phyloP scores from a whole-genome alignment of 2,329 filamentous ascomycete genomes.

The Penicillium nordicum region DNA sequence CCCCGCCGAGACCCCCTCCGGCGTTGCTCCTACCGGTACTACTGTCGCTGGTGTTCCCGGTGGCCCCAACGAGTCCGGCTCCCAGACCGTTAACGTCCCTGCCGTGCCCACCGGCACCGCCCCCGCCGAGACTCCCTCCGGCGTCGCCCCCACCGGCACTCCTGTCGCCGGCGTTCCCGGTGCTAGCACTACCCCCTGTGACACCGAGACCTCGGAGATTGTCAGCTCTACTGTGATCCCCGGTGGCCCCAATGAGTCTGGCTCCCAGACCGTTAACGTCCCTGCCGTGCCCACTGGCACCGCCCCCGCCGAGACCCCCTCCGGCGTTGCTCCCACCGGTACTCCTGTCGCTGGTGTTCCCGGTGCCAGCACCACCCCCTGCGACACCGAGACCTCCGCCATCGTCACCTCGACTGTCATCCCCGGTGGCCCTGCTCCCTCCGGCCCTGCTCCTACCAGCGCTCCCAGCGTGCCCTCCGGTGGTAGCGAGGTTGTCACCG shows the following conservation, averaged over 20 bases:
- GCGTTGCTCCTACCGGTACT: constrained; percentile 3
- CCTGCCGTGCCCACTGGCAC: constrained; percentile 9
- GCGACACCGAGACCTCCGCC: constrained; percentile 16
- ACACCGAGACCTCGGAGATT: constrained; percentile 3
- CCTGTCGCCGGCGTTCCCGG: not conserved
- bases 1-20: constrained; percentile 10
- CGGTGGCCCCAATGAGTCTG: not conserved
- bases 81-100: constrained; percentile 4
- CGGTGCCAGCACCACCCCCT: constrained; percentile 17
- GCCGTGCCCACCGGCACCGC: constrained; percentile 9
- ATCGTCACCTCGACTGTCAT: constrained; percentile 12
- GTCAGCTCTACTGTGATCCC: constrained; percentile 5
- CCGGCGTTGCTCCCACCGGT: constrained; percentile 2
- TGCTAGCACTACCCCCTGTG: constrained; percentile 8
- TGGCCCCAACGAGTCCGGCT: not conserved
- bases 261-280: constrained; percentile 1
- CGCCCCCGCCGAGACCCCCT: constrained; percentile 9
- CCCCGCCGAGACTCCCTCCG: constrained; percentile 10
- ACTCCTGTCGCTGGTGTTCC: constrained; percentile 2
- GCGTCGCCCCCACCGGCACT: constrained; percentile 4
- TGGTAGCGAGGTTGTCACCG: not conserved
- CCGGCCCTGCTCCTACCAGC: constrained; percentile 12
- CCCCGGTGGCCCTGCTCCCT: constrained; percentile 4
- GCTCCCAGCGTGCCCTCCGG: constrained; percentile 12
- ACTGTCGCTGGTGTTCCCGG: constrained; percentile 7